Conservation (phyloP, 192 early-diverging fungal species). For the Dimargaris cristalligena region DNA sequence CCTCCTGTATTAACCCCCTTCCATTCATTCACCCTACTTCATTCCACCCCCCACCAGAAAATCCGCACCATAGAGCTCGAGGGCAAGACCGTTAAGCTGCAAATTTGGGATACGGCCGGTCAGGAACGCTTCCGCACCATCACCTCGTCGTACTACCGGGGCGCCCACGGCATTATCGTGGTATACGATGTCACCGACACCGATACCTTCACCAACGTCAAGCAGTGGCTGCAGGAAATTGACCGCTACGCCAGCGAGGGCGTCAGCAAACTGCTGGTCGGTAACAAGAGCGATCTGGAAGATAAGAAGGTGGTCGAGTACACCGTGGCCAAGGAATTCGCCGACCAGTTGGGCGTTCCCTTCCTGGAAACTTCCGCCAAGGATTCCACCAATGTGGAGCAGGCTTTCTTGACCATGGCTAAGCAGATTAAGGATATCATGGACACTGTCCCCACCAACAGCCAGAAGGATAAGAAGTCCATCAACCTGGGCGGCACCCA, state of each 20-base stretch:
- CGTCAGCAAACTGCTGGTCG: slow-evolving; percentile 94
- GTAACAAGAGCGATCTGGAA: slow-evolving; percentile 94
- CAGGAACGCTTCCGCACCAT: slow-evolving; percentile 99
- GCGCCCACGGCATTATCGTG: slow-evolving; percentile 96
- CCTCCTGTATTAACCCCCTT: background rate
- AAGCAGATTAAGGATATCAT: slow-evolving; percentile 96
- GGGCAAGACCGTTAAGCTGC: slow-evolving; percentile 94
- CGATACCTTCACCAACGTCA: slow-evolving; percentile 90
- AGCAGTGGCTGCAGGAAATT: slow-evolving; percentile 98
- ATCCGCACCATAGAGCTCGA: slow-evolving; percentile 97
- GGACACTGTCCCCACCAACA: slow-evolving; percentile 11
- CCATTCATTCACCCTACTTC: background rate
- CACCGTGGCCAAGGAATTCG: slow-evolving; percentile 68
- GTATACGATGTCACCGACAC: slow-evolving; percentile 96
- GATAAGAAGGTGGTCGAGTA: slow-evolving; percentile 83
- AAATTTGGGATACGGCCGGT: slow-evolving; percentile 98
- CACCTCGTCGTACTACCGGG: slow-evolving; percentile 93
- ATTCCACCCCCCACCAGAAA: slow-evolving; percentile 63
- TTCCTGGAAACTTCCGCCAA: slow-evolving; percentile 98
- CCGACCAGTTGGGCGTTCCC: slow-evolving; percentile 70
- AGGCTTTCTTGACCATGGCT: slow-evolving; percentile 99
- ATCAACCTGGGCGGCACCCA: slow-evolving; percentile 12
- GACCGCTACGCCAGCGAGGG: slow-evolving; percentile 94
- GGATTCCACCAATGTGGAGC: slow-evolving; percentile 94
- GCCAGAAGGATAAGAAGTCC: slow-evolving; percentile 12